phyloP scores from a whole-genome alignment of 768 basidiomycete genomes.

The Leccinum rimulosum region DNA sequence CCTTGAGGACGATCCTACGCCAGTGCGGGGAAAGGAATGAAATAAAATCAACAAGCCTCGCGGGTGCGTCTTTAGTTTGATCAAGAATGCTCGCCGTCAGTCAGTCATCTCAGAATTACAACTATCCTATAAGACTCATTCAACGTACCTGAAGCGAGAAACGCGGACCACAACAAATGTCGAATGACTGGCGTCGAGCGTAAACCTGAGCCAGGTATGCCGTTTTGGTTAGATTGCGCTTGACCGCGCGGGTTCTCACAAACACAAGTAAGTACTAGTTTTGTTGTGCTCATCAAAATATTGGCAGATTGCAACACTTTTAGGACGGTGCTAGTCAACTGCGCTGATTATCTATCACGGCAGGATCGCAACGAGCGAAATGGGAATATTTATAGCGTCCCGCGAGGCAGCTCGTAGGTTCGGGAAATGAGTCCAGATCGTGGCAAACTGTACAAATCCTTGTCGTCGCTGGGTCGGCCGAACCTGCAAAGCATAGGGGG shows the following conservation, averaged over 20 bases:
- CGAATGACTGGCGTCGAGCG: background rate
- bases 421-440: background rate
- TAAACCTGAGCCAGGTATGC: background rate
- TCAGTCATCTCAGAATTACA: background rate
- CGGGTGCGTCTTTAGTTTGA: background rate
- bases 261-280: background rate
- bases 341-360: slow-evolving; percentile 1
- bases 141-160: background rate
- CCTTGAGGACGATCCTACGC: background rate
- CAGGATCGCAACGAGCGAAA: background rate
- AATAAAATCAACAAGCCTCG: background rate
- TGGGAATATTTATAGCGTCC: background rate
- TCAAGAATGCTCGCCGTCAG: background rate
- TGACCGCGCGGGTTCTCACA: background rate
- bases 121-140: background rate
- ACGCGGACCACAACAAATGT: background rate
- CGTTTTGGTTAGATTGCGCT: background rate
- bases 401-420: background rate
- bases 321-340: background rate
- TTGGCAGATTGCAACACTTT: background rate
- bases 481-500: background rate
- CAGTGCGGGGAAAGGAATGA: background rate
- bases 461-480: background rate
- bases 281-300: background rate
- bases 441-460: background rate